Conservation (phyloP, 805 yeast species). For the Saturnispora hagleri region DNA sequence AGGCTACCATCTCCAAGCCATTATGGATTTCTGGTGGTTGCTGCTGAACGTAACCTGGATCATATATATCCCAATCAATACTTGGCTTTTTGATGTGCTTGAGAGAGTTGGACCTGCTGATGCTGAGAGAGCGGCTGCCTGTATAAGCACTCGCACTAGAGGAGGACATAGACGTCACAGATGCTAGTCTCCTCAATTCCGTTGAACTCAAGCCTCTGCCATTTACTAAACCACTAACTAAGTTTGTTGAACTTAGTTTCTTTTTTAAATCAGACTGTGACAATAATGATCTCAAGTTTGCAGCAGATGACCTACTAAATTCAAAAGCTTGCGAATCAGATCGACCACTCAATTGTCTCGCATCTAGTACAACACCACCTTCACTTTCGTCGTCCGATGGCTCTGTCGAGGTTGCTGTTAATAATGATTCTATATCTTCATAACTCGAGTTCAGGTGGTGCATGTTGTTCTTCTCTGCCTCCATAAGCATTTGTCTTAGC, state of each 20-base stretch:
- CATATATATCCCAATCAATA: constrained; percentile 16
- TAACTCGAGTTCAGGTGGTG: constrained; percentile 11
- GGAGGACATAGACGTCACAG: constrained; percentile 1
- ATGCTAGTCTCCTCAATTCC: constrained; percentile 8
- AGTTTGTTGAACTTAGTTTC: constrained; percentile 1
- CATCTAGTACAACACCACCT: background rate
- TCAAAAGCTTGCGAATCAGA: constrained; percentile 28
- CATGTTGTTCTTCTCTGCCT: background rate
- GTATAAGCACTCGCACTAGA: background rate
- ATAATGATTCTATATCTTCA: constrained; percentile 10
- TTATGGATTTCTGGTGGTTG: background rate
- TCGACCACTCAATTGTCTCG: constrained; percentile 15
- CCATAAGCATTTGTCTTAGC: constrained; percentile 10
- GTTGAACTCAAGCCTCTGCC: constrained; percentile 3
- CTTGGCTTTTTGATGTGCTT: constrained; percentile 14
- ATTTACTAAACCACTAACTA: background rate
- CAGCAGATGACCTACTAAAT: constrained; percentile 11
- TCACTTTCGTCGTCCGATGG: constrained; percentile 11
- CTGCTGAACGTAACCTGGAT: constrained; percentile 1
- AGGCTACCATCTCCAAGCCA: background rate
- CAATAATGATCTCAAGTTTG: constrained; percentile 3
- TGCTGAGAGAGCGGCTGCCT: background rate
- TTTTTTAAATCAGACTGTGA: constrained; percentile 1
- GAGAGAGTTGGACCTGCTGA: constrained; percentile 3
- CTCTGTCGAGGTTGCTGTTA: constrained; percentile 6